Evolutionary conservation across 495 filamentous ascomycete genomes (phyloP).

Genomic region (Xylaria scruposa): DNA sequence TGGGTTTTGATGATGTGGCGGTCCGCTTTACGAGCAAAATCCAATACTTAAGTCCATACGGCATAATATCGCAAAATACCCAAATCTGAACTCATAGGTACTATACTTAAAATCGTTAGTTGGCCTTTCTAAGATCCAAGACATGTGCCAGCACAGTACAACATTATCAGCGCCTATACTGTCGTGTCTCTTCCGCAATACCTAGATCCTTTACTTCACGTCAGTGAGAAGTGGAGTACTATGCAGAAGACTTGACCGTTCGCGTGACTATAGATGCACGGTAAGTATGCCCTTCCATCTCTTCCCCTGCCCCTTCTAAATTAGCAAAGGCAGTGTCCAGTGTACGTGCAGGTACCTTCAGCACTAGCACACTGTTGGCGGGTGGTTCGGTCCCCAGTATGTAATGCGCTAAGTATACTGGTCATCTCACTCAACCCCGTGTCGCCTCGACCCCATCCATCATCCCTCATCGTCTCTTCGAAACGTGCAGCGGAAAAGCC

Average conservation of each 20-base stretch:
- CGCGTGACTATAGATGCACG: not conserved
- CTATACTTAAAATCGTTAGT: slow-evolving; percentile 14
- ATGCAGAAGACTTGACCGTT: not conserved
- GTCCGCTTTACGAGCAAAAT: not conserved
- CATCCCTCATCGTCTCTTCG: slow-evolving; percentile 26
- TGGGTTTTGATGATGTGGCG: slow-evolving; percentile 19
- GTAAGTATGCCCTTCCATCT: not conserved
- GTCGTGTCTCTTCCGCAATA: not conserved
- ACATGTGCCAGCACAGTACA: not conserved
- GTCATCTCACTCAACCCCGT: slow-evolving; percentile 23
- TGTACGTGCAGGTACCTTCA: slow-evolving; percentile 1
- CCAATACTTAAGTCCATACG: not conserved
- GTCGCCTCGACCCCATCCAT: slow-evolving; percentile 17
- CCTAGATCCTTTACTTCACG: not conserved
- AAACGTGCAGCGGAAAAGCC: slow-evolving; percentile 24
- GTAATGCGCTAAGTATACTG: not conserved
- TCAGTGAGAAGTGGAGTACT: not conserved
- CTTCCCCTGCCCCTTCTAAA: slow-evolving; percentile 8
- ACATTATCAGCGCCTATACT: not conserved
- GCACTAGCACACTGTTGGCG: not conserved
- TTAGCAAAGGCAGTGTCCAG: slow-evolving; percentile 3
- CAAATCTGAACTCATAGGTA: not conserved
- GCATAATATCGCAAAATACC: slow-evolving; percentile 6
- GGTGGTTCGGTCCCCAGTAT: slow-evolving; percentile 2
- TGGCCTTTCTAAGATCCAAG: not conserved